Percentiles rank a stretch among this genome's conserved stretches.
Evolutionary conservation across 2,329 filamentous ascomycete species (phyloP).

Genomic region (Podosphaera aphanis): DNA sequence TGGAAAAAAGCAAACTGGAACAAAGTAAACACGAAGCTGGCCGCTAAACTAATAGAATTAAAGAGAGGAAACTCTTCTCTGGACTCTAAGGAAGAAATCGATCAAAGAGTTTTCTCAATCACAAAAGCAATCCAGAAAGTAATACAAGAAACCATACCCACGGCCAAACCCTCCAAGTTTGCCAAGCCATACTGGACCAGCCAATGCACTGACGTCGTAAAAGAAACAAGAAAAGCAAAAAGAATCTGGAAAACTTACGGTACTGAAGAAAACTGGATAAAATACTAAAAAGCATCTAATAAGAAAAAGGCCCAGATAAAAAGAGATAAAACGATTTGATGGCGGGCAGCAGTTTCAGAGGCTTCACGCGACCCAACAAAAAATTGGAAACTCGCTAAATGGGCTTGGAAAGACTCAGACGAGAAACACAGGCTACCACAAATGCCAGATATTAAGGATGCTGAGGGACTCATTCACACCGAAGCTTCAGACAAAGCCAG

Average conservation of each 20-base stretch:
- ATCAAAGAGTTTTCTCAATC: background rate
- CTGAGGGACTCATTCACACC: background rate
- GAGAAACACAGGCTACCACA: background rate
- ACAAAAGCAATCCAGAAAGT: background rate
- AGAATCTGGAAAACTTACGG: too few species aligned
- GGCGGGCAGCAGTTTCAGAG: background rate
- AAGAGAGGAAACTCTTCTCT: background rate
- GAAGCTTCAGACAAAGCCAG: background rate
- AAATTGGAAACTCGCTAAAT: background rate
- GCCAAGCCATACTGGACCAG: background rate
- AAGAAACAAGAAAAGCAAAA: background rate
- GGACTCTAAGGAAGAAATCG: background rate
- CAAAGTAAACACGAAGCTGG: too few species aligned
- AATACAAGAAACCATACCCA: background rate
- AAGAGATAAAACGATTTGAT: background rate
- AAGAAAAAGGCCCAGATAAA: background rate
- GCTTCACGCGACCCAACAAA: background rate
- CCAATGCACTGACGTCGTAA: background rate
- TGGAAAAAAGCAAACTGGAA: too few species aligned
- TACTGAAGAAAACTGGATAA: too few species aligned
- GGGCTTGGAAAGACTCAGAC: background rate
- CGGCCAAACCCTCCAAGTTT: background rate
- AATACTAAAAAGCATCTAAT: too few species aligned
- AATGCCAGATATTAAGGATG: background rate
- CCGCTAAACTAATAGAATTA: background rate